Base-by-base conservation (phyloP, 1,139 yeast genomes). In the Komagataea norvegica region DNA sequence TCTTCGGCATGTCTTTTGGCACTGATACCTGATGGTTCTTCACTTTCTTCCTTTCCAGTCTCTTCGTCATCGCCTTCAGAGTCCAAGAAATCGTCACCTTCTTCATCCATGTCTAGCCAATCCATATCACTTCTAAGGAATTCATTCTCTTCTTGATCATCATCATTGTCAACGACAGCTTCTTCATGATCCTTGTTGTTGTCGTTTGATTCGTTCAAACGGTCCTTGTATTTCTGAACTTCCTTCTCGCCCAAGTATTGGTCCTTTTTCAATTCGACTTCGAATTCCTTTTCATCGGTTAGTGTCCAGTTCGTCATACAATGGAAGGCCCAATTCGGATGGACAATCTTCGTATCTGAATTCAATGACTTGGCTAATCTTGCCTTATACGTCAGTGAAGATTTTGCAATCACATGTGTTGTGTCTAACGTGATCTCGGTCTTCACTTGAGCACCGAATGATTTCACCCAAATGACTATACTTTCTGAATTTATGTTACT, bases 281-380 rank as follows among this genome's bases (percentile, higher is more conserved):
- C 60, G 56, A 70, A 88, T 8, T 73, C 76, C 4, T 59, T 65
- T 51, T 84, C 95, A 22, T 80, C 77, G 0, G 79, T 79, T 37
- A 72, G 74, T 36, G 67, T 65, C 97, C 98, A 91, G 15, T 70
- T 62, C 13, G 88, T 79, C 47, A 91, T 68, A 57, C 96, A 85
- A 18, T 84, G 80, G 63, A 88, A 88, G 4, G 91, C 62, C 98
- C 98, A 91, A 54, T 84, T 93, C 2, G 95, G 88, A 52, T 79
- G 82, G n/a, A 91, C 95, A 23, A 91, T 74, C 52, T 83, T 80
- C 25, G 81, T 82, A 11, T 62, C 59, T 2, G 83, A 82, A 34
- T 79, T 62, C 32, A 77, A 62, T n/a, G 74, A 65, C 52, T 72
- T 76, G 1, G 88, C 89, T 14, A 79, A 66, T 36, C 91, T 72